Base-by-base conservation (phyloP, 345 rosid genomes). In the Sisymbrium altissimum region DNA sequence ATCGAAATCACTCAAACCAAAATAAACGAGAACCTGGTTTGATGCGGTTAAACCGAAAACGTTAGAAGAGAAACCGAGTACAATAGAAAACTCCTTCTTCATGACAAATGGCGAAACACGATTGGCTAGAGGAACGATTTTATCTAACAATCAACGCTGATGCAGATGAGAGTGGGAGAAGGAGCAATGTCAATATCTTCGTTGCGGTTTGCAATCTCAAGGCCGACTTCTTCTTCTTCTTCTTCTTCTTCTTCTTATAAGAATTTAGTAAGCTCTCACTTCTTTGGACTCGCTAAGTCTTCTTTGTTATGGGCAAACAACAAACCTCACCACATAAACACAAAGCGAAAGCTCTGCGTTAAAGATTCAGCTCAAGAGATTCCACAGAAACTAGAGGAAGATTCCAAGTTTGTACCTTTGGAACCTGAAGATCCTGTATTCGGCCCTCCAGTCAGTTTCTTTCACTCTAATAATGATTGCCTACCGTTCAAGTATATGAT, bases 391-490 rank as follows among this genome's bases (percentile, higher is more conserved):
- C 76, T 62, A 9, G 97, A 93, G 58, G 98, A 93, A 75, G 96
- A 88, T 17, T 84, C 88, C 0, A 93, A 93, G 80, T 93, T 93
- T 21, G 97, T 85, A 74, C 98, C 93, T 21, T 76, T 90, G 55
- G 88, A 84, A 53, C 81, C 87, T 17, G 84, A 90, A 78, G 96
- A 89, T 67, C 86, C 96, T 13, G 69, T 63, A 21, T 89, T 71
- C 52, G 98, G 98, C 58, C 97, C 97, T 71, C 93, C 97, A 79
- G 98, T 90, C 83, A 87, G 96, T 90, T 84, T 78, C 72, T 81
- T 85, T 84, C 50, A 71, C 81, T 76, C 9, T 49, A 61, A 43
- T 12, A 45, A 1, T n/a, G 12, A 29, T 4, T 64, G 5, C 38
- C 36, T 12, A 73, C 64, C 23, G 29, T 81, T 21, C 52, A 39